Conservation (phyloP, 495 filamentous ascomycete genomes). For the Xylaria cubensis region DNA sequence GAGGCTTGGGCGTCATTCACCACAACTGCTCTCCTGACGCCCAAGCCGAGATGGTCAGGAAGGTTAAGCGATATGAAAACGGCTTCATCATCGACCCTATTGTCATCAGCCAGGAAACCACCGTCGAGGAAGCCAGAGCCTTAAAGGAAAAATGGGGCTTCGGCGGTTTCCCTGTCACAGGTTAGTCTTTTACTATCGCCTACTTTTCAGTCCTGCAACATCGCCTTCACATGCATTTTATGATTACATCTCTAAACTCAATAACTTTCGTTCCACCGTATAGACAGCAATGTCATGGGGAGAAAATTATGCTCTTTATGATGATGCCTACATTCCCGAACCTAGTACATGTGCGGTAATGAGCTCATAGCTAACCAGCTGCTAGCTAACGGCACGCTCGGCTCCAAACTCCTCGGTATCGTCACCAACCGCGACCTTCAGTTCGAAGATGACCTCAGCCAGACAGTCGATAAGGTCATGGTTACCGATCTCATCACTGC, state of each 20-base stretch:
- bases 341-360: conserved; percentile 31
- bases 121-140: conserved; percentile 88
- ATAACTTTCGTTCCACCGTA: conserved; percentile 99
- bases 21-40: conserved; percentile 96
- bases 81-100: conserved; percentile 98
- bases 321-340: conserved; percentile 37
- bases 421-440: conserved; percentile 98
- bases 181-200: conserved; percentile 63
- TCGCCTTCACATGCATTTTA: conserved; percentile 54
- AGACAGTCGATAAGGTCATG: conserved; percentile 90
- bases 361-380: conserved; percentile 39
- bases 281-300: conserved; percentile 87
- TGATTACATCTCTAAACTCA: conserved; percentile 72
- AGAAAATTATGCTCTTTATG: conserved; percentile 63
- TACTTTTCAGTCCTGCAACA: conserved; percentile 29
- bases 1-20: conserved; percentile 96
- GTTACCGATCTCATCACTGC: conserved; percentile 94
- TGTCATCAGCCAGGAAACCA: conserved; percentile 84
- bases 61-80: conserved; percentile 99
- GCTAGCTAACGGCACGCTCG: conserved; percentile 87
- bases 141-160: conserved; percentile 98
- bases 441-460: conserved; percentile 77
- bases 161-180: conserved; percentile 97
- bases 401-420: conserved; percentile 94
- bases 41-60: conserved; percentile 98